phyloP scores from a whole-genome alignment of 352 stramenopile genomes.

The Chrysophaeum taylorii region DNA sequence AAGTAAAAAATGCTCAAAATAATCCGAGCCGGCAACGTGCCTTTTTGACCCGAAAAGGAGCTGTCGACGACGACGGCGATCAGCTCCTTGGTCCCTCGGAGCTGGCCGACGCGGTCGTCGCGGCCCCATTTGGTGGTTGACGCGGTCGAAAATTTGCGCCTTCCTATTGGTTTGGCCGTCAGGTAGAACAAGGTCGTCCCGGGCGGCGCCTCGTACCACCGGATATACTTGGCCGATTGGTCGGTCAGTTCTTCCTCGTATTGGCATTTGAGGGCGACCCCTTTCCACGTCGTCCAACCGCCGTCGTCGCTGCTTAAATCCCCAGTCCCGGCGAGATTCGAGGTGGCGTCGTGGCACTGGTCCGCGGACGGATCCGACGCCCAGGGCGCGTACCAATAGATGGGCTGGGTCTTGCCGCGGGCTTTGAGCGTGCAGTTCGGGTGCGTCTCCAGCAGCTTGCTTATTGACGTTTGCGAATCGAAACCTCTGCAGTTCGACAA shows the following conservation, averaged over 20 bases:
- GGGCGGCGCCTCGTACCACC: slow-evolving; percentile 41
- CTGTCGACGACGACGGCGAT: not conserved
- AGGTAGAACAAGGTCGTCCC: slow-evolving; percentile 45
- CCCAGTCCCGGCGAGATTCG: no score
- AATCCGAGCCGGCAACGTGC: not conserved
- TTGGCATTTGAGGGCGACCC: slow-evolving; percentile 70
- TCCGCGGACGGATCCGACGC: slow-evolving; percentile 48
- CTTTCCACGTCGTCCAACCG: slow-evolving; percentile 35
- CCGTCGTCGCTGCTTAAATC: no score
- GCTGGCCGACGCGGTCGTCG: not conserved
- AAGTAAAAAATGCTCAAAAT: not conserved
- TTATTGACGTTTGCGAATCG: slow-evolving; percentile 78
- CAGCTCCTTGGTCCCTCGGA: not conserved
- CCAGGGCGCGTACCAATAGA: not conserved
- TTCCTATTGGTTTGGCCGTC: not conserved
- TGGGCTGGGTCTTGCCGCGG: not conserved
- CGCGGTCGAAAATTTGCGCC: no score
- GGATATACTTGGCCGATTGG: slow-evolving; percentile 30
- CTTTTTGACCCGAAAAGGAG: not conserved
- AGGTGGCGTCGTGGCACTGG: slow-evolving; percentile 56
- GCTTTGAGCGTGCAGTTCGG: slow-evolving; percentile 63
- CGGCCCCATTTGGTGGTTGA: no score
- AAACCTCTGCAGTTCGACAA: slow-evolving; percentile 88
- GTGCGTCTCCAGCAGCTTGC: slow-evolving; percentile 84
- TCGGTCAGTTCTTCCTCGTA: slow-evolving; percentile 64